Base-by-base conservation (phyloP, 371 early-diverging fungal genomes). In the Choanephora cucurbitarum region DNA sequence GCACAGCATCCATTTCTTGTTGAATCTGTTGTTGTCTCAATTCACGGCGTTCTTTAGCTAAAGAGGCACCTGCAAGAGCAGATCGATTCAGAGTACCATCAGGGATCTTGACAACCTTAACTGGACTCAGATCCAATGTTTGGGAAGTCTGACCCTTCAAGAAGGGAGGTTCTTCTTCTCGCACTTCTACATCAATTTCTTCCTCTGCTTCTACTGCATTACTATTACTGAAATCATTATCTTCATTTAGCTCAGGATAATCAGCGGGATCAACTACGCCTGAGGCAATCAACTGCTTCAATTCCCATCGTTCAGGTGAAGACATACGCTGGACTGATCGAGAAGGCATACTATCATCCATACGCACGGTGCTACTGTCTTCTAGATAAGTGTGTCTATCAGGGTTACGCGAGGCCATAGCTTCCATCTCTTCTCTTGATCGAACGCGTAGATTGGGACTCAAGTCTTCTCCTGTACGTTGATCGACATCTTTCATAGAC, bases 61-160 rank as follows among this genome's bases (percentile, higher is more conserved):
- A 67, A 0, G 95, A 84, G 0, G 95, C 95, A 21, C 96, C 96
- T 4, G 92, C 88, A 45, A 96, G 67, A 3, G 99, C 99, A 0
- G 98, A 95, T 11, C 98, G 87, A 70, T 97, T 97, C 75, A 98
- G 60, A 2, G 94, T 89, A 13, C 99, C 99, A 65, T 97, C 98
- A 10, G 98, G 98, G 23, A 93, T 93, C 69, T 97, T 96, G 44
- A 97, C 95, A 13, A 98, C 91, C 64, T 96, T 97, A 64, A 98
- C 87, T 23, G 99, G 99, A 68, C 91, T 90, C 15, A 98, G 79
- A 52, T 94, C 88, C 18, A 97, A 65, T 0, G 91, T 83, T 47
- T 88, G 84, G 34, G 84, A 82, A 0, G 94, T 93, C 60, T 97
- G 99, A 3, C 99, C 99, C 52, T 84, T 84, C 67, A 98, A 74